These are phyloP conservation scores for Paramecium primaurelia DNA, from an alignment of 73 alveolate species.

Conservation along the genomic window DNA sequence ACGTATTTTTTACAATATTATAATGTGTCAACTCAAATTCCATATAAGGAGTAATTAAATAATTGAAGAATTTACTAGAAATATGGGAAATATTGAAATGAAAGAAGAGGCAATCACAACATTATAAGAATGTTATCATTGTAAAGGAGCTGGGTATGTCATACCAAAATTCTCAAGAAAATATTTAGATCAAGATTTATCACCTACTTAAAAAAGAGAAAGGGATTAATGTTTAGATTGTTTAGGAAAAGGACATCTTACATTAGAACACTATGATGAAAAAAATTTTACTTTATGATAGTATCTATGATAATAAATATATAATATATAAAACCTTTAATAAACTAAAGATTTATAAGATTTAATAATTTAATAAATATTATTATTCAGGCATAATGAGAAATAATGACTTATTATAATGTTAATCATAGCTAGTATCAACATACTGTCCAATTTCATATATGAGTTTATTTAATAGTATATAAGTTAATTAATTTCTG, in stretches of 20 bases:
- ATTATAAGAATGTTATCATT: not conserved
- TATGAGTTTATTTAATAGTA: not conserved
- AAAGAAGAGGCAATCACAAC: not conserved
- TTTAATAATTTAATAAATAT: not conserved
- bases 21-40: not conserved
- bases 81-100: constrained; percentile 3
- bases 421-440: not conserved
- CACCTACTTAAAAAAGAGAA: not conserved
- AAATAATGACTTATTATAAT: not conserved
- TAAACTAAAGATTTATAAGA: not conserved
- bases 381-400: not conserved
- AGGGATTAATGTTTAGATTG: not conserved
- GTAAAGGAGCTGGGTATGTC: not conserved
- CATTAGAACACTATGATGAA: not conserved
- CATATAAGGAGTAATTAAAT: not conserved
- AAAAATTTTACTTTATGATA: not conserved
- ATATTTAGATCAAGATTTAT: not conserved
- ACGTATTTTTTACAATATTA: not conserved
- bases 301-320: not conserved
- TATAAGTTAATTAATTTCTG: not conserved
- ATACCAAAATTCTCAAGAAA: not conserved
- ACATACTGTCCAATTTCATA: not conserved
- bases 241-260: not conserved
- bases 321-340: not conserved
- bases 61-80: not conserved